A percentile compares a stretch with the other conserved stretches of the same genome.
These are phyloP conservation scores for Russula brevipes DNA, from an alignment of 768 basidiomycete genomes.

Conservation along the genomic window DNA sequence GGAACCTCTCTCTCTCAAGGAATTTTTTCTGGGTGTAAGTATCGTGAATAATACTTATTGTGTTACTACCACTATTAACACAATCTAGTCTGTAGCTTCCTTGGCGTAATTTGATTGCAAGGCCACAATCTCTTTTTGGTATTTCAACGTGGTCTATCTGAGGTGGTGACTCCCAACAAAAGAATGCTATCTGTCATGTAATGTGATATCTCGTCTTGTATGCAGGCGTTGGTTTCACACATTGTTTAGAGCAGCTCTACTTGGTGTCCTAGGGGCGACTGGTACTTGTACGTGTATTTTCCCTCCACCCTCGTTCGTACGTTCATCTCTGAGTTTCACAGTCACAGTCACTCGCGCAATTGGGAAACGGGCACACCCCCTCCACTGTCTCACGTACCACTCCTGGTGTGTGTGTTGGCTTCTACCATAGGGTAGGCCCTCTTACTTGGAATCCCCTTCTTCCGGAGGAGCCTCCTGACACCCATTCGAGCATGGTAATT, in stretches of 20 bases:
- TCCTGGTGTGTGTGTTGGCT: constrained; percentile 49
- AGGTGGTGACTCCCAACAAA: constrained; percentile 31
- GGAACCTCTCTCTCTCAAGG: constrained; percentile 51
- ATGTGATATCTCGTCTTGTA: constrained; percentile 15
- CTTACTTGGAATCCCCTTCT: not conserved
- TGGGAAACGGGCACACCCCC: constrained; percentile 66
- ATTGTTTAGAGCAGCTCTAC: constrained; percentile 46
- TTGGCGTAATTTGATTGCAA: constrained; percentile 80
- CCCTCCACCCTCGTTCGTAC: not conserved
- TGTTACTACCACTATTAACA: not conserved
- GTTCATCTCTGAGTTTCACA: constrained; percentile 22
- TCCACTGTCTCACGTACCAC: constrained; percentile 68
- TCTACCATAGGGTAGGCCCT: constrained; percentile 31
- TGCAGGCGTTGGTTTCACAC: not conserved
- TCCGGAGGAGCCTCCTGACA: not conserved
- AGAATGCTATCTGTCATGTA: constrained; percentile 59
- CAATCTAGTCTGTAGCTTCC: constrained; percentile 51
- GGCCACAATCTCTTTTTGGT: constrained; percentile 72
- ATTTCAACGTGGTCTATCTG: constrained; percentile 8
- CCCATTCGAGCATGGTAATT: constrained; percentile 38
- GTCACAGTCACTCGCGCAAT: constrained; percentile 57
- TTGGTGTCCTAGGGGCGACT: constrained; percentile 61
- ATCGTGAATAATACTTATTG: not conserved
- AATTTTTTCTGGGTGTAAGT: constrained; percentile 52
- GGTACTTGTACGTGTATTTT: constrained; percentile 53